These are phyloP conservation scores for Aspergillus sp. DNA, from an alignment of 2,329 filamentous ascomycete genomes.

Conservation along the genomic window DNA sequence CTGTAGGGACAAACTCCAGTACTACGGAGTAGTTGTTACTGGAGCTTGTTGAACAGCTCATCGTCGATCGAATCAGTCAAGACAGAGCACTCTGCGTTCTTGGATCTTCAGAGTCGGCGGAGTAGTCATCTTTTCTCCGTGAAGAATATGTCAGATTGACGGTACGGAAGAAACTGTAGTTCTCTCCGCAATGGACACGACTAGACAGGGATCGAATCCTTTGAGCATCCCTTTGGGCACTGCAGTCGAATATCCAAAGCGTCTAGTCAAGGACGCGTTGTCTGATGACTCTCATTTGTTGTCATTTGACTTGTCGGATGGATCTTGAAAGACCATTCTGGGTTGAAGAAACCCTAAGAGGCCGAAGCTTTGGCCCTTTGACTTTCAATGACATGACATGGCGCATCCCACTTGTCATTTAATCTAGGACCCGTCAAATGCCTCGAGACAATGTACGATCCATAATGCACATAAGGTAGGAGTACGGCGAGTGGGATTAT, in stretches of 20 bases:
- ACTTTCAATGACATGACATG: neutral
- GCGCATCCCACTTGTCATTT: neutral
- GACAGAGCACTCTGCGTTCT: too few species aligned
- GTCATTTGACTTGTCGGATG: neutral
- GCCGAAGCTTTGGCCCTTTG: neutral
- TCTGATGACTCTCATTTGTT: neutral
- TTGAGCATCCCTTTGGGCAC: neutral
- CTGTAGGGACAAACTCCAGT: neutral
- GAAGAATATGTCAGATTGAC: too few species aligned
- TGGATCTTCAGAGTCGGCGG: too few species aligned
- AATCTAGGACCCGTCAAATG: neutral
- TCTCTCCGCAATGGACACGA: too few species aligned
- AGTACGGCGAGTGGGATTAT: neutral
- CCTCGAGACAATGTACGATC: too few species aligned
- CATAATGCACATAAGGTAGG: neutral
- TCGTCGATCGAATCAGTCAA: neutral
- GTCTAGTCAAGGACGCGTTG: neutral
- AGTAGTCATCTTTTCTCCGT: too few species aligned
- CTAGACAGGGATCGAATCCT: too few species aligned
- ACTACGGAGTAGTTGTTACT: neutral
- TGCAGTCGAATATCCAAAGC: neutral
- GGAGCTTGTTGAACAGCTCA: neutral
- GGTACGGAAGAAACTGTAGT: too few species aligned
- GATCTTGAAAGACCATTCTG: neutral
- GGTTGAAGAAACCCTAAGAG: neutral